Conservation (phyloP, 2,329 filamentous ascomycete genomes). For the Cytospora piceicola region DNA sequence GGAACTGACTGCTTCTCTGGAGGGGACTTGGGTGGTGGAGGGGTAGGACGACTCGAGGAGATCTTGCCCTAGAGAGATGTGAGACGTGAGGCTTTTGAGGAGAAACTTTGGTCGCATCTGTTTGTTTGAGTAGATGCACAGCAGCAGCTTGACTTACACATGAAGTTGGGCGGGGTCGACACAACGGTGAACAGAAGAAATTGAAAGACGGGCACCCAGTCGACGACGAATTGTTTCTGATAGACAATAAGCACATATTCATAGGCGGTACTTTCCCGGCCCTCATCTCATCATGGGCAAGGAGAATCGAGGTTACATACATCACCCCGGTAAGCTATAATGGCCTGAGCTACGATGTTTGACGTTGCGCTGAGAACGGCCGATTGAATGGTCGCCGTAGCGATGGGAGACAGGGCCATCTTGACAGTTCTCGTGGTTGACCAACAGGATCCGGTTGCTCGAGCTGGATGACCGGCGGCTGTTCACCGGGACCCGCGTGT, state of each 20-base stretch:
- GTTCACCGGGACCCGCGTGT: background rate
- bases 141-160: slow-evolving; percentile 59
- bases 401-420: slow-evolving; percentile 54
- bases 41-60: slow-evolving; percentile 78
- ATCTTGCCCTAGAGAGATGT: slow-evolving; percentile 62
- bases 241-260: slow-evolving; percentile 7
- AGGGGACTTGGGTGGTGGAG: slow-evolving; percentile 56
- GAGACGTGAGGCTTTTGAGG: slow-evolving; percentile 2
- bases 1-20: slow-evolving; percentile 44
- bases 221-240: slow-evolving; percentile 64
- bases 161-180: slow-evolving; percentile 79
- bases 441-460: background rate
- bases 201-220: slow-evolving; percentile 71
- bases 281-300: background rate
- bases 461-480: background rate
- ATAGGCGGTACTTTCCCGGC: background rate
- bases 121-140: background rate
- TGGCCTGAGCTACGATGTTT: slow-evolving; percentile 73
- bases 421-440: slow-evolving; percentile 7
- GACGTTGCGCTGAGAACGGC: slow-evolving; percentile 67
- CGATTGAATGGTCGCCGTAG: slow-evolving; percentile 67
- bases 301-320: slow-evolving; percentile 48
- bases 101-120: background rate
- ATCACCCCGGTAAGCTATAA: slow-evolving; percentile 64
- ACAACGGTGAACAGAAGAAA: slow-evolving; percentile 76